These are phyloP conservation scores for Saccharomycopsis microspora DNA, from an alignment of 805 yeast genomes.

Conservation along the genomic window DNA sequence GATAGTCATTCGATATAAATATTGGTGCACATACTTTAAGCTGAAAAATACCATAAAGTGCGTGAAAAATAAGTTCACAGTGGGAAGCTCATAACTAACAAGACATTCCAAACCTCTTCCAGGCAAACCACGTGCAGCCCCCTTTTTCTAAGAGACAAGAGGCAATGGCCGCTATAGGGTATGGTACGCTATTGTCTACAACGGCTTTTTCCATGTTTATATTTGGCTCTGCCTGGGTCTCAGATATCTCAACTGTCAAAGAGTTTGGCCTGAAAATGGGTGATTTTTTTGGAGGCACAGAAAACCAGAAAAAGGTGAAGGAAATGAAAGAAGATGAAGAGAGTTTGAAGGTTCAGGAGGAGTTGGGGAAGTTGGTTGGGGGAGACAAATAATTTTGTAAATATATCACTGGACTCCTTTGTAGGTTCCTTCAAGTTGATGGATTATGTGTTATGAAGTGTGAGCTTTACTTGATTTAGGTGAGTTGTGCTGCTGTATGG, in stretches of 20 bases:
- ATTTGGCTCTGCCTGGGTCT: conserved; percentile 70
- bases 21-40: too few species aligned
- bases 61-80: too few species aligned
- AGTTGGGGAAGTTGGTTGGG: conserved; percentile 37
- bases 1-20: too few species aligned
- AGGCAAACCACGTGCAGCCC: conserved; percentile 81
- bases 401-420: too few species aligned
- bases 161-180: conserved; percentile 75
- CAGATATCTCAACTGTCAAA: conserved; percentile 53
- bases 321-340: conserved; percentile 47
- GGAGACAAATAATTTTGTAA: conserved; percentile 22
- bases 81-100: not conserved
- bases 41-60: too few species aligned
- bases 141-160: conserved; percentile 70
- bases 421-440: not conserved
- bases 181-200: conserved; percentile 67
- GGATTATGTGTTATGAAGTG: not conserved
- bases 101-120: conserved; percentile 63
- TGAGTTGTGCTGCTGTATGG: too few species aligned
- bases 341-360: conserved; percentile 42
- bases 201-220: conserved; percentile 62
- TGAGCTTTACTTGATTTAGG: too few species aligned
- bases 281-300: conserved; percentile 54
- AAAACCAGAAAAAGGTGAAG: conserved; percentile 36
- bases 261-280: conserved; percentile 70